phyloP scores from a whole-genome alignment of 352 stramenopile species.

The Globisporangium yorkense region DNA sequence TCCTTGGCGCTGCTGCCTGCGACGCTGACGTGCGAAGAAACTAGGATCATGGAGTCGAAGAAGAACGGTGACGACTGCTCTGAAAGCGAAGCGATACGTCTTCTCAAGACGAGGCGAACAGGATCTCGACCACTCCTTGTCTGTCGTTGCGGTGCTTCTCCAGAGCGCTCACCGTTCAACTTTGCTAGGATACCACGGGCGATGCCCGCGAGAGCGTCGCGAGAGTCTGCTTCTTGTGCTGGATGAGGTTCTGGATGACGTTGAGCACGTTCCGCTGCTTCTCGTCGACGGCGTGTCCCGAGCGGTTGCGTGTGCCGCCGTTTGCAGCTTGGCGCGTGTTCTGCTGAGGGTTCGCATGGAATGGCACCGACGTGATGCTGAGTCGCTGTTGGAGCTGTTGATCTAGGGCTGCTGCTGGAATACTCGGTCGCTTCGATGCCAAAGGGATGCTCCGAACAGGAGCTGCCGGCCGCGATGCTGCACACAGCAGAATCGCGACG shows the following conservation, averaged over 20 bases:
- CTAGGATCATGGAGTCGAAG: neutral
- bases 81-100: neutral
- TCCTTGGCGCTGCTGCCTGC: constrained; percentile 50
- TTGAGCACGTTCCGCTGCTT: constrained; percentile 66
- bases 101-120: neutral
- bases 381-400: neutral
- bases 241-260: constrained; percentile 74
- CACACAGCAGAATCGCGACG: neutral
- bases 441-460: neutral
- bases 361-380: neutral
- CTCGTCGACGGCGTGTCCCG: constrained; percentile 23
- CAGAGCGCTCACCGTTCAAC: neutral
- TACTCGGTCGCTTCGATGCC: neutral
- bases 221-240: constrained; percentile 70
- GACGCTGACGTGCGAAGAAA: constrained; percentile 35
- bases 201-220: constrained; percentile 33
- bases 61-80: neutral
- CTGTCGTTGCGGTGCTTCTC: neutral
- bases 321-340: neutral
- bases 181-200: constrained; percentile 11
- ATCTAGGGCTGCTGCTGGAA: neutral
- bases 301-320: neutral
- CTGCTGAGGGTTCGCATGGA: neutral
- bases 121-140: too few species aligned
- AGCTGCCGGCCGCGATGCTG: constrained; percentile 3